phyloP scores from a whole-genome alignment of 768 basidiomycete genomes.

The Termitomyces titanicus region DNA sequence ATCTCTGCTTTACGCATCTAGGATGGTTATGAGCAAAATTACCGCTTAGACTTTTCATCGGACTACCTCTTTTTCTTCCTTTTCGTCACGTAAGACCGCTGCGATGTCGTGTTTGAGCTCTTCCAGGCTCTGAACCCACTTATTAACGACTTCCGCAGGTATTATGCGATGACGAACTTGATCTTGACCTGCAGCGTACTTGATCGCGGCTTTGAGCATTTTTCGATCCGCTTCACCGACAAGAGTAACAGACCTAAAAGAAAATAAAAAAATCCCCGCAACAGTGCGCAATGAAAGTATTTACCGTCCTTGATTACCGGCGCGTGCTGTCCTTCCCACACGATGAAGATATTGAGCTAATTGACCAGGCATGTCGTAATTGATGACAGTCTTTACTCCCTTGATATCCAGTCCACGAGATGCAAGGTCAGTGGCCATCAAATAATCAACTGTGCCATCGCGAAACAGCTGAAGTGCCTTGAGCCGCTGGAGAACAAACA shows the following conservation, averaged over 20 bases:
- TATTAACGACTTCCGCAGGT: constrained; percentile 67
- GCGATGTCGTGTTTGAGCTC: constrained; percentile 72
- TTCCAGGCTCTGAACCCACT: constrained; percentile 68
- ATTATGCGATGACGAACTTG: constrained; percentile 87
- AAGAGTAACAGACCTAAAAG: constrained; percentile 82
- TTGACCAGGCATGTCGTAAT: constrained; percentile 97
- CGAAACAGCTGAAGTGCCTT: constrained; percentile 84
- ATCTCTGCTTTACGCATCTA: constrained; percentile 91
- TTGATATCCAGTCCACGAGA: constrained; percentile 97
- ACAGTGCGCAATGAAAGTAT: constrained; percentile 24
- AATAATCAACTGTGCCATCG: constrained; percentile 81
- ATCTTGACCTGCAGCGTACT: constrained; percentile 74
- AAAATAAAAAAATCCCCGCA: neutral
- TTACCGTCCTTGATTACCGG: constrained; percentile 87
- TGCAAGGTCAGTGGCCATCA: constrained; percentile 96
- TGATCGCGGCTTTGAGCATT: constrained; percentile 94
- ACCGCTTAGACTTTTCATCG: neutral
- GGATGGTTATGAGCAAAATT: constrained; percentile 5
- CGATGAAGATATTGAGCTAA: constrained; percentile 94
- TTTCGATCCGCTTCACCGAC: constrained; percentile 96
- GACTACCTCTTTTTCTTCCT: constrained; percentile 86
- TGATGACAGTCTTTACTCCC: constrained; percentile 95
- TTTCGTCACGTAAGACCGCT: constrained; percentile 84
- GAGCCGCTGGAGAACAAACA: constrained; percentile 57
- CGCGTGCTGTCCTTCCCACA: constrained; percentile 95